Conservation (phyloP, 352 stramenopile species). For the Globisporangium recalcitrans region DNA sequence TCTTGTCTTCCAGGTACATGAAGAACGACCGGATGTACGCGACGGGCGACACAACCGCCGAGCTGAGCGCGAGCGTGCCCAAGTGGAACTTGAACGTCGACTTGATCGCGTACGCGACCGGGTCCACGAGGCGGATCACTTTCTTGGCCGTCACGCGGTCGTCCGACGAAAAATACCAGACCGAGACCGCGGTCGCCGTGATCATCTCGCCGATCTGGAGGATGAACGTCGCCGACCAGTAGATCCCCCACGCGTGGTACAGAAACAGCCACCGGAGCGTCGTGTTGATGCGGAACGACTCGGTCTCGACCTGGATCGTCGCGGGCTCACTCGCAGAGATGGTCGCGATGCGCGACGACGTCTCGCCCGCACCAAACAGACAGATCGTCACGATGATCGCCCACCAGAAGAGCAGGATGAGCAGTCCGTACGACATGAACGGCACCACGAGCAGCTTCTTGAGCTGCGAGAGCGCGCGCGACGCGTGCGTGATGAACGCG, state of each 20-base stretch:
- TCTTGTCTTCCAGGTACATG: constrained; percentile 80
- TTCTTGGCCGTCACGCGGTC: constrained; percentile 57
- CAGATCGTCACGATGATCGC: constrained; percentile 68
- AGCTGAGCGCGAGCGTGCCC: constrained; percentile 66
- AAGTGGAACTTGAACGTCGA: constrained; percentile 66
- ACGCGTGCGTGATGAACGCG: constrained; percentile 75
- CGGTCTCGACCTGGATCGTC: constrained; percentile 51
- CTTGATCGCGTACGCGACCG: constrained; percentile 60
- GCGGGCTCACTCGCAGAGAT: constrained; percentile 39
- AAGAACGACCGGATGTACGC: constrained; percentile 70
- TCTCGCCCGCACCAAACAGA: constrained; percentile 66
- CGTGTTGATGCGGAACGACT: constrained; percentile 62
- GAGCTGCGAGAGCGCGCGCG: constrained; percentile 55
- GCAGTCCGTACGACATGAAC: constrained; percentile 58
- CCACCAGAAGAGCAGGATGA: constrained; percentile 70
- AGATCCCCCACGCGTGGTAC: constrained; percentile 73
- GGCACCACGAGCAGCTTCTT: constrained; percentile 63
- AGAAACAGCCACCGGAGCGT: constrained; percentile 74
- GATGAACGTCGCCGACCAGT: constrained; percentile 71
- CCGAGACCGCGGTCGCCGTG: constrained; percentile 59
- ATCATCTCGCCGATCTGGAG: constrained; percentile 71
- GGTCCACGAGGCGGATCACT: constrained; percentile 42
- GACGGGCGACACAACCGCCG: constrained; percentile 49
- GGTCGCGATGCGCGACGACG: constrained; percentile 51
- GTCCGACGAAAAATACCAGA: constrained; percentile 76